Evolutionary conservation across 1,139 yeast genomes (phyloP).

Genomic region (Meyerozyma guilliermondii): DNA sequence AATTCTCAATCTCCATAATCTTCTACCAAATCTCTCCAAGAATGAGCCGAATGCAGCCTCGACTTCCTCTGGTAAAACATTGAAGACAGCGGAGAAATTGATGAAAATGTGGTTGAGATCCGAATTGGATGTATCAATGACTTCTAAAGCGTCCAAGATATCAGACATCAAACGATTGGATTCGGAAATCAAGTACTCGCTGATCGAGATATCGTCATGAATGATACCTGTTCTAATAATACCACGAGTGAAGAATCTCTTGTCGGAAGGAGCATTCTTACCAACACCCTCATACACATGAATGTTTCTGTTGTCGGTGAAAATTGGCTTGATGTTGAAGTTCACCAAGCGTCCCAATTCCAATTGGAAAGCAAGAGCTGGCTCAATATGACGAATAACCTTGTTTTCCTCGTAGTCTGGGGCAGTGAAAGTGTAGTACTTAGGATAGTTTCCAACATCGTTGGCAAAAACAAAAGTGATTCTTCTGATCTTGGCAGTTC

Average conservation of each 20-base stretch:
- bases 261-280: conserved; percentile 88
- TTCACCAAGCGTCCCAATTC: conserved; percentile 92
- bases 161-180: conserved; percentile 95
- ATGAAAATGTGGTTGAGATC: conserved; percentile 96
- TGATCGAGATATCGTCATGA: conserved; percentile 85
- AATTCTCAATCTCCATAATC: conserved; percentile 93
- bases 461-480: conserved; percentile 86
- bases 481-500: conserved; percentile 76
- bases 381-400: conserved; percentile 96
- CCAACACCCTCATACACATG: conserved; percentile 97
- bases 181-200: conserved; percentile 92
- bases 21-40: conserved; percentile 94
- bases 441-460: conserved; percentile 82
- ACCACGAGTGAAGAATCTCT: conserved; percentile 95
- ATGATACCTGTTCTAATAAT: conserved; percentile 94
- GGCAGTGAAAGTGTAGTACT: conserved; percentile 91
- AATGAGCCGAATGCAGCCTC: conserved; percentile 97
- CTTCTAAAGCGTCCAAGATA: conserved; percentile 89
- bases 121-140: conserved; percentile 89
- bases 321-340: conserved; percentile 90
- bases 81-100: conserved; percentile 92
- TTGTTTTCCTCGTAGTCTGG: conserved; percentile 78
- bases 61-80: conserved; percentile 89
- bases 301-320: conserved; percentile 94
- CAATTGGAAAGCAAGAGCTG: conserved; percentile 95